Base-by-base conservation (phyloP, 73 alveolate species). In the Symbiodinium pilosum region DNA sequence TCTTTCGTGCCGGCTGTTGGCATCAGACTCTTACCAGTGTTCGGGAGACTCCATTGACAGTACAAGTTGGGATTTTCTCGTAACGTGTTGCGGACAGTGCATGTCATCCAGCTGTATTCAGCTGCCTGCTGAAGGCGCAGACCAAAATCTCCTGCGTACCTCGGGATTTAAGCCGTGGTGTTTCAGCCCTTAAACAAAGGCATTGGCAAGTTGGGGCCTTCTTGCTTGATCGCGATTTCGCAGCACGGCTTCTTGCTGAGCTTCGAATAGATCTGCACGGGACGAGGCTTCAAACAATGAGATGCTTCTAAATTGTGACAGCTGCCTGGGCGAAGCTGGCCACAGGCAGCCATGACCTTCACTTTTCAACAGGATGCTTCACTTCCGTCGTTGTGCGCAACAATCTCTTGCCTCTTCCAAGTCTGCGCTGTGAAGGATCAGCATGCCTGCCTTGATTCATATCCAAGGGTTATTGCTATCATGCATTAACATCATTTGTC, bases 81-180 rank as follows among this genome's bases (percentile, higher is more conserved):
- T 0, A 54, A 54, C 73, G 20, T 24, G 20, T 9, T 6, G 26
- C 73, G 26, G 16, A 26, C 26, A 26, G 7, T 0, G 73, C 20
- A 26, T n/a, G 73, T 54, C 73, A 24, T 26, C 73, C 20, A 54
- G 73, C 38, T 2, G 38, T 34, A 41, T 34, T 51, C 9, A 81
- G 21, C 81, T 52, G 43, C 94, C 94, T 87, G 41, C 71, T 87
- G 94, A 71, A 87, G 71, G 21, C 94, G 94, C n/a, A 87, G 51
- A 40, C 94, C 94, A 42, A 87, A 87, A 51, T 87, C 94, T 20
- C 94, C 94, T 9, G 94, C 54, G 42, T 87, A 87, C 59, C 94
- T 87, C 43, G 39, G 39, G 81, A 64, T n/a, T 9, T 9, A 64
- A 24, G 34, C n/a, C 30, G 40, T 24, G 41, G 30, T n/a, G n/a